phyloP scores from a whole-genome alignment of 495 filamentous ascomycete genomes.

The Immersiella caudata region DNA sequence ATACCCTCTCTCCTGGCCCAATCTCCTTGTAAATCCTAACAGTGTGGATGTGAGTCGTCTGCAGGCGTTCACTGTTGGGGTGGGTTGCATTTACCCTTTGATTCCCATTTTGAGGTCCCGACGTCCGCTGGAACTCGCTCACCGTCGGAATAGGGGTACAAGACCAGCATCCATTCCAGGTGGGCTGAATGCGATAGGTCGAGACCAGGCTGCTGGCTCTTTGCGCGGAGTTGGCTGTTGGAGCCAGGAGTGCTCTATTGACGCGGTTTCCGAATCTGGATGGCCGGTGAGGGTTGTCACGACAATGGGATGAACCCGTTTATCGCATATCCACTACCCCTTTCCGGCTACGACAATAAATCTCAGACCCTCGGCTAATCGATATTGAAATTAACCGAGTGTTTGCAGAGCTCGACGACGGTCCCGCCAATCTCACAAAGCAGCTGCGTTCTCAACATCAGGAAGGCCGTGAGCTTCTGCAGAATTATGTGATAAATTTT shows the following conservation, averaged over 20 bases:
- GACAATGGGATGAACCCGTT: slow-evolving; percentile 4
- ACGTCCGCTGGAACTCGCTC: background rate
- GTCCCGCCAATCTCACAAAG: background rate
- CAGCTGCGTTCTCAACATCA: background rate
- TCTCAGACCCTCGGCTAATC: background rate
- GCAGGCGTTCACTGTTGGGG: background rate
- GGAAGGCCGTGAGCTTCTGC: background rate
- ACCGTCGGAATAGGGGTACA: background rate
- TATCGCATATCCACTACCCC: background rate
- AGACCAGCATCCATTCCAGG: background rate
- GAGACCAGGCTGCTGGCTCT: background rate
- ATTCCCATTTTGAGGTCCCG: slow-evolving; percentile 56
- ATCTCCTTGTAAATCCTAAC: slow-evolving; percentile 86
- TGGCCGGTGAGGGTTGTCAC: slow-evolving; percentile 24
- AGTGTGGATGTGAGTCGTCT: slow-evolving; percentile 1
- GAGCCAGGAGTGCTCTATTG: slow-evolving; percentile 31
- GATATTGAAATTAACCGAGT: background rate
- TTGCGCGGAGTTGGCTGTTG: background rate
- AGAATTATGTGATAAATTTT: background rate
- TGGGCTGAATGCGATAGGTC: background rate
- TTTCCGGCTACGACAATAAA: background rate
- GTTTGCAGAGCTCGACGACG: background rate
- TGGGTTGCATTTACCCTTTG: slow-evolving; percentile 51
- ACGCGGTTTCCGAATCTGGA: slow-evolving; percentile 32
- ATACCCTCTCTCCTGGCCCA: slow-evolving; percentile 75